A percentile compares a stretch with the other conserved stretches of the same genome.
These are phyloP conservation scores for Suhomyces maxii DNA, from an alignment of 1,139 yeast genomes.

Conservation along the genomic window DNA sequence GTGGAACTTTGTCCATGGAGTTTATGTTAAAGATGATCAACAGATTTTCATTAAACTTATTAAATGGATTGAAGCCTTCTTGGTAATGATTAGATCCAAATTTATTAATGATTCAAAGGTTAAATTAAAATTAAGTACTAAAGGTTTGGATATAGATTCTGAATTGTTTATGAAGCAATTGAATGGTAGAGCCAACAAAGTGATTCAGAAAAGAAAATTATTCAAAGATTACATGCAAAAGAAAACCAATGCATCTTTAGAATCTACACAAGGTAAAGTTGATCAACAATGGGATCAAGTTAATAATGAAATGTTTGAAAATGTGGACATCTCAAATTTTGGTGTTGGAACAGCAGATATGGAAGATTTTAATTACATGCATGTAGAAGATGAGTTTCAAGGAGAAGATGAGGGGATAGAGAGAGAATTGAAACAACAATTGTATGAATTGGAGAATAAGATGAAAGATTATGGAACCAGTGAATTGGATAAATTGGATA, in stretches of 20 bases:
- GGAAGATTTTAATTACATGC: slow-evolving; percentile 49
- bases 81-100: slow-evolving; percentile 59
- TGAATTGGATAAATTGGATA: slow-evolving; percentile 18
- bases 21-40: slow-evolving; percentile 73
- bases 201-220: slow-evolving; percentile 31
- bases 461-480: slow-evolving; percentile 14
- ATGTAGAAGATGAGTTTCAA: slow-evolving; percentile 20
- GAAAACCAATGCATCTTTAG: slow-evolving; percentile 18
- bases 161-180: slow-evolving; percentile 33
- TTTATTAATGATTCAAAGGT: slow-evolving; percentile 52
- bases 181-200: slow-evolving; percentile 27
- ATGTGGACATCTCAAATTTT: slow-evolving; percentile 44
- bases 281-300: slow-evolving; percentile 51
- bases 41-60: slow-evolving; percentile 68
- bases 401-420: slow-evolving; percentile 11
- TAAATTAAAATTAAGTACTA: slow-evolving; percentile 36
- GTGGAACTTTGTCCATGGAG: slow-evolving; percentile 73
- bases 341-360: slow-evolving; percentile 63
- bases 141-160: slow-evolving; percentile 20
- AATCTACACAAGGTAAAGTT: slow-evolving; percentile 32
- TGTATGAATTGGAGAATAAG: slow-evolving; percentile 12
- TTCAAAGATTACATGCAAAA: slow-evolving; percentile 34
- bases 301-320: slow-evolving; percentile 45
- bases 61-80: slow-evolving; percentile 62
- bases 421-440: slow-evolving; percentile 11